Evolutionary conservation across 495 filamentous ascomycete genomes (phyloP).

Genomic region (Stereocaulon alpinum): DNA sequence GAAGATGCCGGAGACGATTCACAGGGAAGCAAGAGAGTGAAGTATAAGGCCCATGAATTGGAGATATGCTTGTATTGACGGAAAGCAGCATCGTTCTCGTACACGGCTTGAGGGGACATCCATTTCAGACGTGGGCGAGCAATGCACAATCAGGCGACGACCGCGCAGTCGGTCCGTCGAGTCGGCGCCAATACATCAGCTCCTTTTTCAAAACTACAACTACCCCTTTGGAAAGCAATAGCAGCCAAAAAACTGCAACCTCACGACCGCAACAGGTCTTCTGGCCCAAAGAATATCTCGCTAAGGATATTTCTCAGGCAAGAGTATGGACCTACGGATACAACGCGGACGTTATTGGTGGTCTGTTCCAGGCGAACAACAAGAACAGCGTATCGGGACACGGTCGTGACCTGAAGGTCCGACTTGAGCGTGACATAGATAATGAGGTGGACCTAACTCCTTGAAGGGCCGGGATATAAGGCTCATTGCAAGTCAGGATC

Average conservation of each 20-base stretch:
- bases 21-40: conserved; percentile 7
- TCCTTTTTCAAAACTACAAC: neutral
- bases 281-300: conserved; percentile 34
- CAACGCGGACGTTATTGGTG: conserved; percentile 32
- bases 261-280: conserved; percentile 29
- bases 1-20: neutral
- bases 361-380: conserved; percentile 32
- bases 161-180: neutral
- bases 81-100: conserved; percentile 15
- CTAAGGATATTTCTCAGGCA: conserved; percentile 31
- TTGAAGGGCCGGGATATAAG: conserved; percentile 25
- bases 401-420: conserved; percentile 15
- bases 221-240: neutral
- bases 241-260: neutral
- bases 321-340: conserved; percentile 37
- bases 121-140: conserved; percentile 33
- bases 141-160: neutral
- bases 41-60: neutral
- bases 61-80: neutral
- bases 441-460: conserved; percentile 18
- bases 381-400: conserved; percentile 30
- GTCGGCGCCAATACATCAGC: neutral
- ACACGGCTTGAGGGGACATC: conserved; percentile 18
- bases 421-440: conserved; percentile 15
- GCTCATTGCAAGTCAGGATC: too few species aligned